A percentile compares a stretch with the other conserved stretches of the same genome.
These are phyloP conservation scores for Globisporangium orthogonon DNA, from an alignment of 352 stramenopile species.

Conservation along the genomic window DNA sequence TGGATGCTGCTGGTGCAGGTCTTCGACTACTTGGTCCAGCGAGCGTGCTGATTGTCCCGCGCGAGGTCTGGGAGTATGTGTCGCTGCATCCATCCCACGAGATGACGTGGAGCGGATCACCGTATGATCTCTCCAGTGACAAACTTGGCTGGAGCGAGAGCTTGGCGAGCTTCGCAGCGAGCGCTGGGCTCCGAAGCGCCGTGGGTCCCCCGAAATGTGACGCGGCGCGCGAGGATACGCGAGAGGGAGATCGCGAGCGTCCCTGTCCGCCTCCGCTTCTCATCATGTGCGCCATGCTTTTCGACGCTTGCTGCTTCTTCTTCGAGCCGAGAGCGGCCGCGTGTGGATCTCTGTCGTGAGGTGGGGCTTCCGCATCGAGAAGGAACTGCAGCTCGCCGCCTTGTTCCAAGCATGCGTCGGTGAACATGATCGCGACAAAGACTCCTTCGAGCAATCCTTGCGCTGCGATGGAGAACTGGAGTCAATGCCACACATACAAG, in stretches of 20 bases:
- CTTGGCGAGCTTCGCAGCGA: slow-evolving; percentile 27
- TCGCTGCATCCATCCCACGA: slow-evolving; percentile 13
- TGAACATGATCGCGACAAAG: slow-evolving; percentile 1
- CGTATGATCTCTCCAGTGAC: neutral
- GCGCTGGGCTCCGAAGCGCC: slow-evolving; percentile 14
- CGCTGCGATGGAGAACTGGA: slow-evolving; percentile 4
- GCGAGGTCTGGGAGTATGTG: neutral
- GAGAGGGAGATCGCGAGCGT: slow-evolving; percentile 17
- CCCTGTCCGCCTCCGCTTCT: slow-evolving; percentile 11
- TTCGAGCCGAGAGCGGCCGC: slow-evolving; percentile 3
- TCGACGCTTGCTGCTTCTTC: slow-evolving; percentile 12
- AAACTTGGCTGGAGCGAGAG: slow-evolving; percentile 14
- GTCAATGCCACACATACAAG: neutral
- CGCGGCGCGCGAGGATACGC: slow-evolving; percentile 24
- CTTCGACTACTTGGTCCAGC: neutral
- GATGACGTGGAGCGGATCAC: slow-evolving; percentile 7
- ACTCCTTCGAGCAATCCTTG: slow-evolving; percentile 8
- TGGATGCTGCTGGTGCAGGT: neutral
- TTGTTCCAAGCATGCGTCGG: neutral
- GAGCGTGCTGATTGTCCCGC: neutral
- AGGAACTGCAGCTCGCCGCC: slow-evolving; percentile 6
- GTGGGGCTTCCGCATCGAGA: slow-evolving; percentile 3
- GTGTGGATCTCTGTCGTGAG: slow-evolving; percentile 4
- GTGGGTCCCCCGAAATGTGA: slow-evolving; percentile 23
- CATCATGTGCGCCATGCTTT: slow-evolving; percentile 2